phyloP scores from a whole-genome alignment of 176 grass and related monocot genomes.

The Otatea glauca region DNA sequence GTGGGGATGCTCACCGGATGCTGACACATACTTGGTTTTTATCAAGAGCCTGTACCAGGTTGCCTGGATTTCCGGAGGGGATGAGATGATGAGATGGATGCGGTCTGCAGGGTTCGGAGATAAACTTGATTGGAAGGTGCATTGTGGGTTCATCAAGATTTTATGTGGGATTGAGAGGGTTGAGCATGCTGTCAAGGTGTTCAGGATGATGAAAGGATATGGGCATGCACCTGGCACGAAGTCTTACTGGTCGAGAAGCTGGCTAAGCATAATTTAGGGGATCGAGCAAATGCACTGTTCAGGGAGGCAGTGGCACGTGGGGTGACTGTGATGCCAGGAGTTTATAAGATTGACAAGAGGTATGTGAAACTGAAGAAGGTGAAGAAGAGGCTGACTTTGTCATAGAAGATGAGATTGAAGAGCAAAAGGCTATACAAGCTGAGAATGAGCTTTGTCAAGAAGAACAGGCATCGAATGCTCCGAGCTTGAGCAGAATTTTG shows the following conservation, averaged over 20 bases:
- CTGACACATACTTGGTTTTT: constrained; percentile 79
- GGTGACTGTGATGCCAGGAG: constrained; percentile 55
- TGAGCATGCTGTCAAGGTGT: constrained; percentile 95
- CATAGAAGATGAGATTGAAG: constrained; percentile 87
- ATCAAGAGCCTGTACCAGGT: constrained; percentile 90
- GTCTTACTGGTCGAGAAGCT: constrained; percentile 83
- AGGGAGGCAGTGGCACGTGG: constrained; percentile 76
- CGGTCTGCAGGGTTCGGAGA: constrained; percentile 74
- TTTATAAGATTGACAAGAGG: constrained; percentile 67
- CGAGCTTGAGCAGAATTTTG: constrained; percentile 37
- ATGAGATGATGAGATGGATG: constrained; percentile 95
- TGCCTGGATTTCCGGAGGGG: constrained; percentile 76
- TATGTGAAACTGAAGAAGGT: constrained; percentile 75
- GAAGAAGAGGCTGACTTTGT: constrained; percentile 90
- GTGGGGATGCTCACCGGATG: constrained; percentile 91
- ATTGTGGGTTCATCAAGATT: constrained; percentile 92
- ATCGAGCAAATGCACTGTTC: constrained; percentile 86
- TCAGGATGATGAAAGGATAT: constrained; percentile 91
- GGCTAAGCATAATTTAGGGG: constrained; percentile 72
- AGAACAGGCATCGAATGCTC: constrained; percentile 61
- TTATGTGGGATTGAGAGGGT: constrained; percentile 97
- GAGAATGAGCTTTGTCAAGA: constrained; percentile 94
- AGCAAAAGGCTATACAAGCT: constrained; percentile 85
- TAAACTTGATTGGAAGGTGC: constrained; percentile 81
- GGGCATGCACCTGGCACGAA: constrained; percentile 86